Base-by-base conservation (phyloP, 2,329 filamentous ascomycete species). In the Arthrobotrys sphaeroides region DNA sequence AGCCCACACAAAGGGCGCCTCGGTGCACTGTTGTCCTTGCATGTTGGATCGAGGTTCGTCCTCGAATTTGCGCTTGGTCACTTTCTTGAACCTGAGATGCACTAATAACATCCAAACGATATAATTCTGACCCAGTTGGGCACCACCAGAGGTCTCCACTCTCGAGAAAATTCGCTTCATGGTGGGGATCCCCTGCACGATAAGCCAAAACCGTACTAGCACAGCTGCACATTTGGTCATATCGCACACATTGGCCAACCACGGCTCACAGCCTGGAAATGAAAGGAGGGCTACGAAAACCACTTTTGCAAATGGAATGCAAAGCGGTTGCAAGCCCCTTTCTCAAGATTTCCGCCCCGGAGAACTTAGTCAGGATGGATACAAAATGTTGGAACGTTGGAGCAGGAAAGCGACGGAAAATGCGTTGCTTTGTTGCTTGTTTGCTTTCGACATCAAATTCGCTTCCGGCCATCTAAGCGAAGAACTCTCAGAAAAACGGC, bases 171-270 rank as follows among this genome's bases (percentile, higher is more conserved):
- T 55, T 55, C 51, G 51, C 42, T 26, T 66, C 22, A 68, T 64
- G 43, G 57, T 68, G 70, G 70, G 62, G 62, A 74, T 59, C 57
- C 70, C 70, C 70, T 74, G 70, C 64, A 57, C 49, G 55, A 68
- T 68, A 68, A 68, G 62, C 70, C 70, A 74, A 74, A 74, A 74
- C 18, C n/a, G 70, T 74, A 74, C 70, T 74, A 74, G 70, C 31
- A 62, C 69, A 74, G 70, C 62, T 74, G 70, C 70, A 67, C 43
- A 55, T 68, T 74, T 74, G 70, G 70, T 67, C 70, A 68, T 68
- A 74, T 68, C 69, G 70, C 64, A 64, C 40, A 59, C 22, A 72
- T 65, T 57, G 49, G 51, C 67, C 67, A 72, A 72, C 67, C 67
- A 72, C 22, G 45, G 16, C 18, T 47, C 59, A 49, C 31, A 26